Conservation (phyloP, 192 early-diverging fungal genomes). For the Backusella tuberculispora region DNA sequence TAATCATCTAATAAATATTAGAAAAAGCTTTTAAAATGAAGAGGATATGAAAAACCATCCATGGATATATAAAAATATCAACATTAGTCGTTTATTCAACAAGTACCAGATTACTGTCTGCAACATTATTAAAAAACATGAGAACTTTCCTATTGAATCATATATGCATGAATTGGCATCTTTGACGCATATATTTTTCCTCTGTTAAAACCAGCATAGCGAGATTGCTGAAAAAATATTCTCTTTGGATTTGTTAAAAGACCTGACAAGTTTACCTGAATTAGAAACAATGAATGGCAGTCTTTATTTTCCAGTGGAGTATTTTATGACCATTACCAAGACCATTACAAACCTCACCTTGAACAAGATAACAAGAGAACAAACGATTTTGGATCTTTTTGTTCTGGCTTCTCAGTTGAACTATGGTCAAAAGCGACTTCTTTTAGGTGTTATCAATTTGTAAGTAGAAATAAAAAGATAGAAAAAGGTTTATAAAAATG, state of each 20-base stretch:
- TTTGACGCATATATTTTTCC: neutral
- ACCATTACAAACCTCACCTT: neutral
- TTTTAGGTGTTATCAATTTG: neutral
- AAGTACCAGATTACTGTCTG: neutral
- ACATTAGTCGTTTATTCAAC: neutral
- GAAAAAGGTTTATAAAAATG: too few relatives aligned
- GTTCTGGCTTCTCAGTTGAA: neutral
- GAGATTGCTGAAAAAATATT: neutral
- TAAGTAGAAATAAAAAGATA: too few relatives aligned
- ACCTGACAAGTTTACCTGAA: neutral
- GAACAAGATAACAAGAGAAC: neutral
- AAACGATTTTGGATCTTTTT: neutral
- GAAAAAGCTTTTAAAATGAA: neutral
- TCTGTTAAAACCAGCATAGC: neutral
- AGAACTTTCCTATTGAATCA: neutral
- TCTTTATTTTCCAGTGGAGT: neutral
- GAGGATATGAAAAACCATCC: neutral
- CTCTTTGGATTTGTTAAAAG: neutral
- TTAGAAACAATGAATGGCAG: neutral
- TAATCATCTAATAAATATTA: neutral
- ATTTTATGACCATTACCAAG: neutral
- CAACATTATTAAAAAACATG: neutral
- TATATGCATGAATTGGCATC: neutral
- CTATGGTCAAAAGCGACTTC: slow-evolving; percentile 13
- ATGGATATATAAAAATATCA: neutral